Percentiles rank a stretch among this genome's conserved stretches.
Conservation (phyloP, 2,329 filamentous ascomycete genomes). For the Penicillium sp. region DNA sequence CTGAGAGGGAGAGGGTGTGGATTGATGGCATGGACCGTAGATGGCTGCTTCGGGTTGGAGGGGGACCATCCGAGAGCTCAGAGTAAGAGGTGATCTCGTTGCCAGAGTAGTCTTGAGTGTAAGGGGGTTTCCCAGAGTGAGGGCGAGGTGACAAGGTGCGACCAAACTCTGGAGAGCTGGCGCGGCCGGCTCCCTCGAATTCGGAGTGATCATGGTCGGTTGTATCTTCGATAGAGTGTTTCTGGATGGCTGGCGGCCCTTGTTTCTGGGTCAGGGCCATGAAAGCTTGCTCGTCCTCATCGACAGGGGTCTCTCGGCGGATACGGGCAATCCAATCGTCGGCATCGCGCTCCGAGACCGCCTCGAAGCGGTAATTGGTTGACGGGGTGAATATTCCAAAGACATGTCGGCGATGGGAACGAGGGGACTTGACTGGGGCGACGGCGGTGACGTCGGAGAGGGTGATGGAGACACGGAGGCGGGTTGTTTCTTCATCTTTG, state of each 20-base stretch:
- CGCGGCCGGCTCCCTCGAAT: constrained; percentile 29
- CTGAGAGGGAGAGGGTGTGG: constrained; percentile 26
- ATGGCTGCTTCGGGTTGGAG: constrained; percentile 22
- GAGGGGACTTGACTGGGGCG: constrained; percentile 79
- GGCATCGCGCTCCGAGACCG: constrained; percentile 64
- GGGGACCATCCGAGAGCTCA: constrained; percentile 66
- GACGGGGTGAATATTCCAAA: constrained; percentile 91
- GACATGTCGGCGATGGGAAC: constrained; percentile 76
- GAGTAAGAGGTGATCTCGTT: constrained; percentile 71
- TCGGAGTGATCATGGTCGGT: constrained; percentile 39
- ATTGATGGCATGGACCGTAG: constrained; percentile 29
- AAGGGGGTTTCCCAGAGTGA: constrained; percentile 27
- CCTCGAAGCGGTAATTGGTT: constrained; percentile 86
- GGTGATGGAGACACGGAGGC: constrained; percentile 79
- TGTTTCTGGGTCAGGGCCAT: constrained; percentile 40
- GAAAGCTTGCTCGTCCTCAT: constrained; percentile 83
- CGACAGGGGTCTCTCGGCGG: constrained; percentile 70
- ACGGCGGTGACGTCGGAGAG: constrained; percentile 88
- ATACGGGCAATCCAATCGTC: constrained; percentile 82
- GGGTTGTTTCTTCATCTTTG: constrained; percentile 83
- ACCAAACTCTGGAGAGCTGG: constrained; percentile 34
- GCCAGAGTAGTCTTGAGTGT: constrained; percentile 54
- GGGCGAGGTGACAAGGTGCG: constrained; percentile 25
- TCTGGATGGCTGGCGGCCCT: constrained; percentile 18
- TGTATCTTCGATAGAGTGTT: constrained; percentile 33